Percentiles rank a stretch among this genome's conserved stretches.
phyloP scores from a whole-genome alignment of 257 asterid genomes.

The Anisodus acutangulus region DNA sequence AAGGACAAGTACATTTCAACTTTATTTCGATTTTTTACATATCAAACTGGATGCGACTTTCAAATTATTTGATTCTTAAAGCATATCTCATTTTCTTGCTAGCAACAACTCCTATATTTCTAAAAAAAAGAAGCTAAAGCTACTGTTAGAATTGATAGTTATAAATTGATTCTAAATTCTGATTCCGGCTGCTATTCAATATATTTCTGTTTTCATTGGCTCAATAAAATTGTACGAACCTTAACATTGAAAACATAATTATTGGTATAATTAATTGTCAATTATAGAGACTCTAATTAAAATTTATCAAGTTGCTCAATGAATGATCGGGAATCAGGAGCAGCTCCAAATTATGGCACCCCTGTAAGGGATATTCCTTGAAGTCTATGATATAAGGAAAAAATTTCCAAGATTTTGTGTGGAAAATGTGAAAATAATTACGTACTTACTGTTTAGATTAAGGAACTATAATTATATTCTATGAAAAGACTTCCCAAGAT shows the following conservation, averaged over 20 bases:
- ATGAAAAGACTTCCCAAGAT: not conserved
- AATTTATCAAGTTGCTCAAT: not conserved
- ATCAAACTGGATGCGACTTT: not conserved
- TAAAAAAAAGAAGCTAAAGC: not conserved
- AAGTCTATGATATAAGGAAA: conserved; percentile 23
- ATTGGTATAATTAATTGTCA: not conserved
- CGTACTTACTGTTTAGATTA: not conserved
- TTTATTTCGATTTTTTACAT: no score
- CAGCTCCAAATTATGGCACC: conserved; percentile 1
- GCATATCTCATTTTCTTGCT: not conserved
- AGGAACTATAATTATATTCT: not conserved
- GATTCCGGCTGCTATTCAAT: not conserved
- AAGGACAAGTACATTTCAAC: not conserved
- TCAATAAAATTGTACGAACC: not conserved
- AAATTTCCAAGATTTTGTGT: not conserved
- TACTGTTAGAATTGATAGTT: not conserved
- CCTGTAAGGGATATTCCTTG: conserved; percentile 16
- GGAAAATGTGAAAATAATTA: not conserved
- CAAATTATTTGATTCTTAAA: not conserved
- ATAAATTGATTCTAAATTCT: no score
- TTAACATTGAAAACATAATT: not conserved
- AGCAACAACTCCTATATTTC: not conserved
- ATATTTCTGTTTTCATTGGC: no score
- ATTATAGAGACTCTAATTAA: not conserved
- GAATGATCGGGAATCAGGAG: conserved; percentile 17